Conservation (phyloP, 1,139 yeast species). For the Schwanniomyces etchellsii region DNA sequence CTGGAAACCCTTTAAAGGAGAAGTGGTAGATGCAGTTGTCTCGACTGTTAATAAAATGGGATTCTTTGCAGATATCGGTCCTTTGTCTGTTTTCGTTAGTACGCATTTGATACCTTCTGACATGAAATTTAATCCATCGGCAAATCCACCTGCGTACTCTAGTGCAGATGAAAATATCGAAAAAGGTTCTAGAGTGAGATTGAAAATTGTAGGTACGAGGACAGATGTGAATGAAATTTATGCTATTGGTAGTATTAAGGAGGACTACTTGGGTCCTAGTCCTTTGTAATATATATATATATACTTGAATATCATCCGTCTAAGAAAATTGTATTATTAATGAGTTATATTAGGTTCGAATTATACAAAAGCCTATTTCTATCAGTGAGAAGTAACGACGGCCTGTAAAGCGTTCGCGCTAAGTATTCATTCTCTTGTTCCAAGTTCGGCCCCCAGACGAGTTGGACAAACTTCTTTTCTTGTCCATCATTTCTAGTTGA, state of each 20-base stretch:
- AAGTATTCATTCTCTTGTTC: conserved; percentile 4
- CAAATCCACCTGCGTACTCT: conserved; percentile 97
- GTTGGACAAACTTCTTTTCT: conserved; percentile 8
- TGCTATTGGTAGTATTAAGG: conserved; percentile 96
- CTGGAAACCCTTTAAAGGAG: conserved; percentile 98
- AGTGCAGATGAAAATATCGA: conserved; percentile 93
- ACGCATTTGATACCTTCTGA: conserved; percentile 93
- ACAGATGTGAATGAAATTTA: conserved; percentile 96
- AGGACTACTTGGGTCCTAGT: conserved; percentile 88
- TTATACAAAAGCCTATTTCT: conserved; percentile 1
- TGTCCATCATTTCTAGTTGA: conserved; percentile 7
- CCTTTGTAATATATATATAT: conserved; percentile 26
- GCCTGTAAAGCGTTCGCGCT: neutral
- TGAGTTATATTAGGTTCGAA: conserved; percentile 2
- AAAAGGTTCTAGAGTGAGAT: conserved; percentile 88
- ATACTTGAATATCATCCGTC: neutral
- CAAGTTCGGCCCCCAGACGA: conserved; percentile 4
- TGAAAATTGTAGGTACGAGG: conserved; percentile 95
- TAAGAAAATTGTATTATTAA: too few species aligned
- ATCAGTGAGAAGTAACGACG: too few species aligned
- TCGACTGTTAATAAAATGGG: conserved; percentile 95
- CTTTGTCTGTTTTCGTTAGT: conserved; percentile 88
- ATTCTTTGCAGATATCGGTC: conserved; percentile 97
- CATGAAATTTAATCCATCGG: conserved; percentile 89
- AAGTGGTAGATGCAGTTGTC: conserved; percentile 95